Evolutionary conservation across 768 basidiomycete species (phyloP), one percentile per base, ranked within the genome.

Genomic region (Termitomyces sp.): DNA sequence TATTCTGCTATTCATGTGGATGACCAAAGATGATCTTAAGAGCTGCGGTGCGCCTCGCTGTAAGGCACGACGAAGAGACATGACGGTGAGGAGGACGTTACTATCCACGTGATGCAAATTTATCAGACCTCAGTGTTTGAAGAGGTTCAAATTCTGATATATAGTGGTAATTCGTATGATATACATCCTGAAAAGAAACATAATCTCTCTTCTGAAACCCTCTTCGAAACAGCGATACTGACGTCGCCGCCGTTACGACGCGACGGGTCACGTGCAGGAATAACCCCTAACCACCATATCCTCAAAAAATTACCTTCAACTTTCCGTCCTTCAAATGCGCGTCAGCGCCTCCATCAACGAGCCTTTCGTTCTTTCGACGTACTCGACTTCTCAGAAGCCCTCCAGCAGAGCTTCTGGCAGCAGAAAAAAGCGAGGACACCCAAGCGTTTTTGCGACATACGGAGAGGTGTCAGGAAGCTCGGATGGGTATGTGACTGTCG

Each of bases 401-500:
- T 43, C 59, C 53, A 66, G 63, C 44, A 51, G 43, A 44, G 53
- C 54, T 48, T 45, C 58, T 41, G 44, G 46, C 52, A 60, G 60
- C 60, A 63, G 58, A 37, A 54, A 58, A 35, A 54, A 56, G 57
- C 59, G 47, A 45, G 32, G 45, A 40, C 40, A 52, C 35, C 52
- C 66, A 24, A 68, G 64, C 55, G 54, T 77, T 22, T 76, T 68
- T 57, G 72, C 73, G 26, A 68, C 68, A 2, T 67, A 75, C 32
- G 64, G 64, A 52, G 68, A 65, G 40, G 62, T 69, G 14, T 66
- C 67, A 45, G 61, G 64, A 46, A 73, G 66, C 44, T 65, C 70
- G 42, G 82, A 86, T 38, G 80, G 82, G 26, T 78, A 78, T 73
- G 84, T 79, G 41, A 87, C 87, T 0, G 75, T 88, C 53, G 78